A percentile compares a stretch with the other conserved stretches of the same genome.
phyloP scores from a whole-genome alignment of 225 moss, liverwort and hornwort genomes.

The Thuidium tamariscinum region DNA sequence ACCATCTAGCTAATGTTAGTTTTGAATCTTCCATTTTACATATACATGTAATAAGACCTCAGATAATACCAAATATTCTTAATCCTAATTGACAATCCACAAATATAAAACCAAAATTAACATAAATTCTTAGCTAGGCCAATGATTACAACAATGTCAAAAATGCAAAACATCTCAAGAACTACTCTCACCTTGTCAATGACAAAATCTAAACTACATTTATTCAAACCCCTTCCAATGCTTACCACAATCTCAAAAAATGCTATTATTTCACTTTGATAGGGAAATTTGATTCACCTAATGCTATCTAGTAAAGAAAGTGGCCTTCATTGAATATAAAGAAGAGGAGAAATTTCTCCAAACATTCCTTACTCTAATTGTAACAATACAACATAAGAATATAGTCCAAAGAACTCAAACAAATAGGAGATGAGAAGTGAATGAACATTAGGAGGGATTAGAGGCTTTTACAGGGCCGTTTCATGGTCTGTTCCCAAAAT shows the following conservation, averaged over 20 bases:
- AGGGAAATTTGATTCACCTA: background rate
- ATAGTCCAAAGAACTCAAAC: background rate
- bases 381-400: background rate
- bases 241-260: background rate
- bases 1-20: background rate
- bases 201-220: background rate
- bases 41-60: background rate
- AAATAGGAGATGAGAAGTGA: background rate
- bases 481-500: too few relatives aligned
- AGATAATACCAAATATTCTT: background rate
- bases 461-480: too few relatives aligned
- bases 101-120: background rate
- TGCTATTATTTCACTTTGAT: too few relatives aligned
- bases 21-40: background rate
- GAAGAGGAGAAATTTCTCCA: background rate
- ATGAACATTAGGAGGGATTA: too few relatives aligned
- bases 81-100: slow-evolving; percentile 3
- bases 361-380: background rate
- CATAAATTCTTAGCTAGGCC: background rate
- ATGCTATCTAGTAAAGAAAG: background rate
- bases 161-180: background rate
- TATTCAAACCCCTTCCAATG: background rate
- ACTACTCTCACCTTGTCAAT: background rate
- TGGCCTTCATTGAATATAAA: background rate
- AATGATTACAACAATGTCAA: background rate